phyloP scores from a whole-genome alignment of 2,329 filamentous ascomycete genomes.

The Ophiostoma himal-ulmi region DNA sequence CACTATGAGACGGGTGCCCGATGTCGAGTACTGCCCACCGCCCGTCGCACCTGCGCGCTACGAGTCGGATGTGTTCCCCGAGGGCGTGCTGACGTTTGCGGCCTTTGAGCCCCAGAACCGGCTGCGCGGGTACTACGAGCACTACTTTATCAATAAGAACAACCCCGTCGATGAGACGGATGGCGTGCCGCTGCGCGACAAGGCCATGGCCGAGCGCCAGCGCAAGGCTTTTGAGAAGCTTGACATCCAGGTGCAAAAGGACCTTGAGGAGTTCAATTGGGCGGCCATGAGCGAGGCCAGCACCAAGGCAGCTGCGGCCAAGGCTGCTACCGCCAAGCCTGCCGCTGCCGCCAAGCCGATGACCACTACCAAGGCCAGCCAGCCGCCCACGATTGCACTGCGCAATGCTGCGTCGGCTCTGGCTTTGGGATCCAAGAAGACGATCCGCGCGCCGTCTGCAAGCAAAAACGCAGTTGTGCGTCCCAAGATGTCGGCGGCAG shows the following conservation, averaged over 20 bases:
- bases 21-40: conserved; percentile 79
- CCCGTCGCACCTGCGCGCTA: conserved; percentile 57
- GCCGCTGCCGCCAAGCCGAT: conserved; percentile 38
- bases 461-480: background rate
- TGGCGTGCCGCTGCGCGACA: conserved; percentile 57
- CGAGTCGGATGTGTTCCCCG: conserved; percentile 62
- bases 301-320: background rate
- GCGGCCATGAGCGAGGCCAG: conserved; percentile 36
- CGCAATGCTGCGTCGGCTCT: conserved; percentile 51
- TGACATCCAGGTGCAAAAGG: conserved; percentile 61
- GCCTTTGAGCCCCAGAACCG: conserved; percentile 54
- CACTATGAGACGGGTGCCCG: conserved; percentile 32
- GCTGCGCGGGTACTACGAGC: conserved; percentile 56
- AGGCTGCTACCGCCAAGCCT: conserved; percentile 20
- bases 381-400: conserved; percentile 49
- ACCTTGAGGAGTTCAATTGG: conserved; percentile 59
- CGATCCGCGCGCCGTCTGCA: conserved; percentile 4
- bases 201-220: conserved; percentile 51
- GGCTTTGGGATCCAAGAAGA: conserved; percentile 35
- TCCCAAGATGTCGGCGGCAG: conserved; percentile 19
- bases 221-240: conserved; percentile 49
- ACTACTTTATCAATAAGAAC: conserved; percentile 40
- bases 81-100: conserved; percentile 50
- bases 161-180: conserved; percentile 58
- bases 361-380: conserved; percentile 14